A percentile compares a stretch with the other conserved stretches of the same genome.
Conservation (phyloP, 352 stramenopile genomes). For the Globisporangium abappressorium region DNA sequence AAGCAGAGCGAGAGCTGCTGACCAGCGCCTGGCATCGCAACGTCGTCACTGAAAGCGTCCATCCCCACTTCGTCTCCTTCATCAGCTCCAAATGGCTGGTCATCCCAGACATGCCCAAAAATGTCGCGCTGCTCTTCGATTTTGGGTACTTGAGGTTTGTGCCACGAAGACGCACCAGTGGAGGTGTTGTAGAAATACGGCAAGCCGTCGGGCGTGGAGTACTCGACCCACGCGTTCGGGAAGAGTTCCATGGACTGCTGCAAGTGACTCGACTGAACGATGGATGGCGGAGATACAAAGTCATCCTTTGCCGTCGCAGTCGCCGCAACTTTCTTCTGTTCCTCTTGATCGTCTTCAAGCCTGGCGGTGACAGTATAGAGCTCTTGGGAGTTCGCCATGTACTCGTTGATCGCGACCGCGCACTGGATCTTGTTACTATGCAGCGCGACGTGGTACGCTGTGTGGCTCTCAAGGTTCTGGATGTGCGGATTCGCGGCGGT, state of each 20-base stretch:
- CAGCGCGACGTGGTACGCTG: constrained; percentile 51
- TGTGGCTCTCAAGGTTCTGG: constrained; percentile 36
- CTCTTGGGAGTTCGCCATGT: constrained; percentile 35
- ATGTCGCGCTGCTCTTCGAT: constrained; percentile 2
- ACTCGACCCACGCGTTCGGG: constrained; percentile 39
- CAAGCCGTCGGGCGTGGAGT: constrained; percentile 45
- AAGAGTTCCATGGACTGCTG: constrained; percentile 6
- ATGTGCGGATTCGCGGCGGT: constrained; percentile 53
- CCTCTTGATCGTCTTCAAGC: not conserved
- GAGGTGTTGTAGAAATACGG: constrained; percentile 66
- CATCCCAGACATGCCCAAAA: constrained; percentile 10
- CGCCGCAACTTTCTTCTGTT: not conserved
- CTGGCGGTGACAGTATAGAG: constrained; percentile 14
- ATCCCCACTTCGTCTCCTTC: not conserved
- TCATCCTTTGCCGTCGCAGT: not conserved
- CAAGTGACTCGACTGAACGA: not conserved
- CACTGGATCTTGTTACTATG: constrained; percentile 59
- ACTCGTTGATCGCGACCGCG: constrained; percentile 50
- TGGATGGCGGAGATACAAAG: not conserved
- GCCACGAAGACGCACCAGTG: constrained; percentile 58
- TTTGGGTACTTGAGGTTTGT: constrained; percentile 19
- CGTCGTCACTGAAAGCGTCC: not conserved
- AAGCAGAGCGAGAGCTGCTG: constrained; percentile 58
- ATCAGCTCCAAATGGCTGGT: not conserved
- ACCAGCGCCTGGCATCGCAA: not conserved